These are phyloP conservation scores for Jaltomata sinuosa DNA, from an alignment of 257 asterid species.

Conservation along the genomic window DNA sequence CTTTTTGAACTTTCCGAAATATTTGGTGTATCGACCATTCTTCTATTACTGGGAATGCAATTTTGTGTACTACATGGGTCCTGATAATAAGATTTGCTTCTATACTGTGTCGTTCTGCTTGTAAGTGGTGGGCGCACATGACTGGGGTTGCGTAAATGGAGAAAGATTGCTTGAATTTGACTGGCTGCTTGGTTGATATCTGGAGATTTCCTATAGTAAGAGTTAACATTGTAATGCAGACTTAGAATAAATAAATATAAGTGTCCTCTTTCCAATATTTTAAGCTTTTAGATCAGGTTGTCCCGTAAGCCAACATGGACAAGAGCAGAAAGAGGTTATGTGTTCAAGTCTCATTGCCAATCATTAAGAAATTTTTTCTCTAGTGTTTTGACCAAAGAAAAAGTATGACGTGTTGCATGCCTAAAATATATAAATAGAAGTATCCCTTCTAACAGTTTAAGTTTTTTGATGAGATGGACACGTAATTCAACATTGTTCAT, in stretches of 20 bases:
- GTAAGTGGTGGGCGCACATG: background rate
- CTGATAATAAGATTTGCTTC: background rate
- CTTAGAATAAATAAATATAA: background rate
- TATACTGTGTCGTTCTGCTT: background rate
- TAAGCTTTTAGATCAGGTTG: background rate
- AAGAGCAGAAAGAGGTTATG: background rate
- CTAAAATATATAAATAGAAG: background rate
- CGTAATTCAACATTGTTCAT: background rate
- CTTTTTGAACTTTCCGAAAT: background rate
- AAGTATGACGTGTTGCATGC: background rate
- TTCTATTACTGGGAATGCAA: background rate
- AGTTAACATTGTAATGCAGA: background rate
- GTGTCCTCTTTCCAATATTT: background rate
- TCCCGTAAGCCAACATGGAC: background rate
- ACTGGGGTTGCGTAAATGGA: background rate
- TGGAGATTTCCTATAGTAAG: background rate
- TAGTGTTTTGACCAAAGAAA: background rate
- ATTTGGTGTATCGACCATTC: background rate
- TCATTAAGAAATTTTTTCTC: background rate
- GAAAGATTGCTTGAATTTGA: background rate
- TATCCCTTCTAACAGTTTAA: background rate
- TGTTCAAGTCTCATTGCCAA: background rate
- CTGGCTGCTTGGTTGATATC: background rate
- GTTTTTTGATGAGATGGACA: background rate
- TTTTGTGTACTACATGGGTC: background rate